Conservation (phyloP, 2,329 filamentous ascomycete species). For the Xylaria sp. region DNA sequence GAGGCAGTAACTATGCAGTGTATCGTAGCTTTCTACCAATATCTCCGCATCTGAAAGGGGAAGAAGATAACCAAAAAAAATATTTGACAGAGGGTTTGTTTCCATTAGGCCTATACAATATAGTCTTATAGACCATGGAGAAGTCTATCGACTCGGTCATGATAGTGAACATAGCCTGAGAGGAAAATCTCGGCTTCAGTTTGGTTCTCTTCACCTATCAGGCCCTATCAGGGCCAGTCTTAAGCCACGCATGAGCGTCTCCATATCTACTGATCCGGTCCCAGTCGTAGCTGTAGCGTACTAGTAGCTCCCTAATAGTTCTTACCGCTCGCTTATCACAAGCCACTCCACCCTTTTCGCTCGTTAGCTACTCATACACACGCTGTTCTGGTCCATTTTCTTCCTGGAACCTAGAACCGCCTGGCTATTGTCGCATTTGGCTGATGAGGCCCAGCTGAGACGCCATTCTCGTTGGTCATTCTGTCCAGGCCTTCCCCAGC, state of each 20-base stretch:
- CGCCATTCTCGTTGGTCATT: slow-evolving; percentile 27
- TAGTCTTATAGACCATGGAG: background rate
- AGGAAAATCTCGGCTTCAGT: slow-evolving; percentile 8
- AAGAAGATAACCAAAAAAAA: background rate
- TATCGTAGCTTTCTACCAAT: background rate
- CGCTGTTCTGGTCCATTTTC: slow-evolving; percentile 19
- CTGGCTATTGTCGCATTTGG: slow-evolving; percentile 25
- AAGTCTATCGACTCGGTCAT: background rate
- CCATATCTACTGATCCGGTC: slow-evolving; percentile 20
- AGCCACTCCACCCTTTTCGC: slow-evolving; percentile 26
- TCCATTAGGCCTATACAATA: slow-evolving; percentile 10
- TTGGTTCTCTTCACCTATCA: slow-evolving; percentile 4
- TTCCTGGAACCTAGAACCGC: slow-evolving; percentile 30
- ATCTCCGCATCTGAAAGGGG: background rate
- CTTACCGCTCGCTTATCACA: slow-evolving; percentile 36
- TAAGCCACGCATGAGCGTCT: slow-evolving; percentile 26
- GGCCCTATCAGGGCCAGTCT: slow-evolving; percentile 20
- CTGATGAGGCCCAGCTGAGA: slow-evolving; percentile 37
- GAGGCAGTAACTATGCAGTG: slow-evolving; percentile 12
- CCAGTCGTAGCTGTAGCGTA: slow-evolving; percentile 18
- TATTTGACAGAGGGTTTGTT: background rate
- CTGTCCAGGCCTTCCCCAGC: slow-evolving; percentile 27
- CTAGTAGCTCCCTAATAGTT: slow-evolving; percentile 33
- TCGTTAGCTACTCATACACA: slow-evolving; percentile 16
- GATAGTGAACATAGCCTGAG: background rate